Evolutionary conservation across 2,329 filamentous ascomycete genomes (phyloP), one percentile per base, ranked within the genome.

Genomic region (Annulohypoxylon truncatum): DNA sequence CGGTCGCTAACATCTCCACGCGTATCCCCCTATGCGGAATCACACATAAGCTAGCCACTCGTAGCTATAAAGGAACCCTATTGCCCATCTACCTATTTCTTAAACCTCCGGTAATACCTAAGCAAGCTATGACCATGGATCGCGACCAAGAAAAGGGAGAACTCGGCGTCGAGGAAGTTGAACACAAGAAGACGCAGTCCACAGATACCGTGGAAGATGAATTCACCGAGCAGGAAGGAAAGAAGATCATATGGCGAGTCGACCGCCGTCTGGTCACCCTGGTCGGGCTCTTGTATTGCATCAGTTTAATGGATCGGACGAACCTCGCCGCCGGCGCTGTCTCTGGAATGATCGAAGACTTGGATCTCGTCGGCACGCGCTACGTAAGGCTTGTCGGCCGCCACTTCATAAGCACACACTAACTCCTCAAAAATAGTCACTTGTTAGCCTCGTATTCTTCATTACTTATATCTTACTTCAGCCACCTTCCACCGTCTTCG

Each of bases 301-400:
- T 92, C 72, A 90, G 87, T 69, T 80, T 95, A 64, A 92, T 95
- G 88, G 92, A 96, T 75, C 84, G 92, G 29, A 93, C 90, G 1
- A 95, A 95, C 77, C 79, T 94, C 75, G 87, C 87, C n/a, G 83
- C 87, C 20, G 92, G 91, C 40, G 87, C 87, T 47, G 90, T 95
- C 75, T 92, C 92, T 18, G 92, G 86, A 55, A 86, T 88, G 84
- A 72, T 75, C 13, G 68, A 67, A 1, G 86, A 88, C 50, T 77
- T 88, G 24, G 48, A 73, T 2, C 76, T 88, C 1, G 46, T 80
- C 1, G 81, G 80, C 4, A 80, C 81, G 55, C 79, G 82, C 74
- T 78, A 78, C 40, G 74, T 75, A 42, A 72, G 69, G 24, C 38
- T 31, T 9, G 22, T 29, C 22, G 85, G 84, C 50, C 82, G 60